Evolutionary conservation across 176 grass and related monocot species (phyloP).

Genomic region (Puya raimondii): DNA sequence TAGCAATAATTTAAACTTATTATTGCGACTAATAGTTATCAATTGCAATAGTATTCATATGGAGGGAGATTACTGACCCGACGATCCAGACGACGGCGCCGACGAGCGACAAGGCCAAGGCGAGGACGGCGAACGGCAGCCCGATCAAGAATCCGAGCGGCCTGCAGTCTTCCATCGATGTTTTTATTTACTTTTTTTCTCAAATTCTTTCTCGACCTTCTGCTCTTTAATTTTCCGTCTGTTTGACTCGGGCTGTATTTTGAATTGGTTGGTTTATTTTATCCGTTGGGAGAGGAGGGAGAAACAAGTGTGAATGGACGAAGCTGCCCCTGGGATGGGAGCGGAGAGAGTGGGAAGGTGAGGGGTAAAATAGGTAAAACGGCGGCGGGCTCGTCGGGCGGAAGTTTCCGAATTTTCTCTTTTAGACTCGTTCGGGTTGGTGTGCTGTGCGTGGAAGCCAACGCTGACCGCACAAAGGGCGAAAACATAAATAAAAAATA

Average conservation of each 20-base stretch:
- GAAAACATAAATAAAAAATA: no score
- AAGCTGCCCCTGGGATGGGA: not conserved
- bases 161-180: slow-evolving; percentile 21
- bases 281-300: not conserved
- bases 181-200: not conserved
- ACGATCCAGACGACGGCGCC: slow-evolving; percentile 48
- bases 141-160: slow-evolving; percentile 50
- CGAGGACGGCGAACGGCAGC: slow-evolving; percentile 39
- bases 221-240: no score
- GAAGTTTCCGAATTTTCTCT: no score
- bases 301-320: not conserved
- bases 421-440: no score
- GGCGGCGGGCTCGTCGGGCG: not conserved
- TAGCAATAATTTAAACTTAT: no score
- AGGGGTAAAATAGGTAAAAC: not conserved
- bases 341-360: not conserved
- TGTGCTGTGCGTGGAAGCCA: no score
- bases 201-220: not conserved
- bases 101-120: slow-evolving; percentile 39
- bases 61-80: slow-evolving; percentile 23
- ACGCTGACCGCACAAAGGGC: no score
- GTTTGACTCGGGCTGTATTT: no score
- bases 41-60: not conserved
- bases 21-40: not conserved
- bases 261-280: no score